Base-by-base conservation (phyloP, 2,329 filamentous ascomycete species). In the Ilyonectria mors-panacis region DNA sequence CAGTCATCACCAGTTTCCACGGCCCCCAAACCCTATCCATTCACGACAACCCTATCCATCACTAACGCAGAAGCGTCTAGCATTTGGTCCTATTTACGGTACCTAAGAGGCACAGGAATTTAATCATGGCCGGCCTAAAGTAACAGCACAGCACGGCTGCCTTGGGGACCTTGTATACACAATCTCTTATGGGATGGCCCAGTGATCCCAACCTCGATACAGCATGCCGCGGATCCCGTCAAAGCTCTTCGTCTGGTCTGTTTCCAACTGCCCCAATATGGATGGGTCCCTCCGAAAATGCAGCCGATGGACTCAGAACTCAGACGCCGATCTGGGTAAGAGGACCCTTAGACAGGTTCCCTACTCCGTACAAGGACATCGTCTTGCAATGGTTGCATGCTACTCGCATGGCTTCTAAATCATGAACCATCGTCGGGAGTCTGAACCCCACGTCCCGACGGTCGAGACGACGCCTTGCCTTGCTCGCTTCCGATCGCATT, bases 361-460 rank as follows among this genome's bases (percentile, higher is more conserved):
- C n/a, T 42, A 6, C 50, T 53, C 50, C 28, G 30, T 33, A 6
- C n/a, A 21, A 13, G 30, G 28, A 21, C 50, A 53, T 42, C 39
- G 30, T 30, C 30, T 44, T 19, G 17, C 37, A 39, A 39, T 3
- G 37, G 30, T n/a, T 19, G 44, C 44, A 45, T 13, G 9, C 10
- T 35, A n/a, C 50, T 21, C 33, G 6, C 50, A 30, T 30, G 28
- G 9, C 45, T 26, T 26, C 26, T 48, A 26, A 56, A 44, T 17
- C 53, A 12, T 26, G 19, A 42, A 21, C 55, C 55, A 30, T 13
- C 50, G n/a, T 50, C 56, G 30, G 55, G n/a, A 47, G 13, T 59
- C 44, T n/a, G 4, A 12, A 37, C 57, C 45, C 58, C 58, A 60
- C 58, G 48, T 53, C 58, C 48, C 58, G 37, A 21, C n/a, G 4